phyloP scores from a whole-genome alignment of 148 eudicot genomes.

The Spergularia bocconei region DNA sequence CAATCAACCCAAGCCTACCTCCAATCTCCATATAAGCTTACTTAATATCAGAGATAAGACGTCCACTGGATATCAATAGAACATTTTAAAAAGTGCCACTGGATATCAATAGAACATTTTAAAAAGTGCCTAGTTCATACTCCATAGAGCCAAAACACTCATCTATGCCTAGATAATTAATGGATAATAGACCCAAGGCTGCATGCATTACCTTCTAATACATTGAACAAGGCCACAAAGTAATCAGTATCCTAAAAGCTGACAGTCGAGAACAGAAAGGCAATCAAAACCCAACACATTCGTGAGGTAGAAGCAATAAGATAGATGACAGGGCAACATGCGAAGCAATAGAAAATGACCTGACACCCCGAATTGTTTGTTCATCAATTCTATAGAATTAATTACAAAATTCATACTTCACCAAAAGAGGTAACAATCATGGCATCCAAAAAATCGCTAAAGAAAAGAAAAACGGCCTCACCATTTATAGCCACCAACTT shows the following conservation, averaged over 20 bases:
- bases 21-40: background rate
- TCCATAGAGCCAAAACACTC: background rate
- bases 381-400: background rate
- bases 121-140: background rate
- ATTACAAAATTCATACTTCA: background rate
- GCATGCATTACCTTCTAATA: background rate
- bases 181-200: background rate
- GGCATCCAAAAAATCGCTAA: background rate
- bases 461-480: constrained; percentile 32
- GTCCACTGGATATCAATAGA: background rate
- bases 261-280: background rate
- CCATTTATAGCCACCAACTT: constrained; percentile 96
- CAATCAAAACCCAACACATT: background rate
- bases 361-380: background rate
- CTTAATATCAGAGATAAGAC: background rate
- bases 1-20: constrained; percentile 4
- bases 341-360: background rate
- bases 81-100: background rate
- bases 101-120: background rate
- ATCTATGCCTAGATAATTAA: background rate
- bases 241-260: background rate
- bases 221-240: background rate
- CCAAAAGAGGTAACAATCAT: background rate
- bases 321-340: background rate
- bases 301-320: background rate